Percentiles rank a stretch among this genome's conserved stretches.
phyloP scores from a whole-genome alignment of 2,329 filamentous ascomycete species.

The Verticillium nonalfalfae region DNA sequence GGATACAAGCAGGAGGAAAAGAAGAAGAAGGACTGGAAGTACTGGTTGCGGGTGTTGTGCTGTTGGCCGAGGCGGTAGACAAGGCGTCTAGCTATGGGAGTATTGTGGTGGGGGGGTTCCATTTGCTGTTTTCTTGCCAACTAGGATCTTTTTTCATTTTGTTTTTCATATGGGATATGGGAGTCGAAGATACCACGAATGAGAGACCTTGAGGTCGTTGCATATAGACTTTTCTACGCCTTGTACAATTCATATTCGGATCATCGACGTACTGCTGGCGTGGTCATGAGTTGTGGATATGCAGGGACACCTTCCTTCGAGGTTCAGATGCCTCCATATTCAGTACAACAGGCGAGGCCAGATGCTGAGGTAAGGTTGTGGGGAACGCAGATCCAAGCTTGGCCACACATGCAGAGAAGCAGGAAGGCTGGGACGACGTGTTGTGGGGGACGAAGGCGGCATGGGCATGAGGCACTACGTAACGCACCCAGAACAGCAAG shows the following conservation, averaged over 20 bases:
- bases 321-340: no score
- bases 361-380: no score
- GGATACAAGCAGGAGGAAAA: slow-evolving; percentile 30
- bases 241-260: background rate
- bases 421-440: background rate
- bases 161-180: background rate
- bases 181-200: background rate
- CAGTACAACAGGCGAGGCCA: no score
- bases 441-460: background rate
- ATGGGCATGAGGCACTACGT: background rate
- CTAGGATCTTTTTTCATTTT: no score
- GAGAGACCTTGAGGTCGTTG: background rate
- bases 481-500: background rate
- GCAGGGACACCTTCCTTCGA: no score
- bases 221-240: background rate
- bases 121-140: background rate
- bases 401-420: background rate
- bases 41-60: background rate
- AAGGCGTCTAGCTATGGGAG: background rate
- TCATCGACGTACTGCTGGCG: no score
- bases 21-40: background rate
- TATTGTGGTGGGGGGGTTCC: no score
- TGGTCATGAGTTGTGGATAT: no score
- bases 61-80: background rate
- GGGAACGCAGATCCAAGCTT: background rate